Evolutionary conservation across 129 eudicot genomes (phyloP), one percentile per base, ranked within the genome.

Genomic region (Saussurea involucrata): DNA sequence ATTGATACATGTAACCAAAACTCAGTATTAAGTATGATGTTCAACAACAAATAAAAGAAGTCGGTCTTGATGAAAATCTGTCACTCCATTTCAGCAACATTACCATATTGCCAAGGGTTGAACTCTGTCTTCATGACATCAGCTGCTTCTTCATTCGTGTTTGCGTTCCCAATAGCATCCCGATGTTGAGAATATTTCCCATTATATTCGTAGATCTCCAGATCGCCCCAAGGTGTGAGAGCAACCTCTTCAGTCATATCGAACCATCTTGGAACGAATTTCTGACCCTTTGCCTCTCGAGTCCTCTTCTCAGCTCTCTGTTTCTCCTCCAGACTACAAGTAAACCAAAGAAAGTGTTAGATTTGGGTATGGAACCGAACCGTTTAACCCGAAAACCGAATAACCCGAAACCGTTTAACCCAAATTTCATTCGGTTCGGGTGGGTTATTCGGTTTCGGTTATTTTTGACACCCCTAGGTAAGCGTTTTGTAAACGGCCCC

Each of bases 161-260:
- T 75, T 27, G 86, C 71, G 57, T 69, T 68, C 20, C 88, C 97
- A 7, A 83, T 24, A 18, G 85, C 77, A 28, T 86, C 88, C 24
- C 98, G 79, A 42, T 89, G 93, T 61, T 92, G 84, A 10, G 78
- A 20, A 73, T 95, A 95, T 67, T 92, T 95, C 20, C 94, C 97
- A 24, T 95, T 95, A 77, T 69, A 91, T 25, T 83, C 84, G 1
- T 88, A 95, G 17, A 95, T 81, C 77, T 95, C 97, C 89, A 95
- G 64, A 22, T 95, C 98, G 27, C 97, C 98, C 98, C 98, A 95
- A 20, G 98, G 98, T 27, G 98, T 95, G 32, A 89, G 77, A 22
- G 88, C 80, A 27, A 84, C 71, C 73, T 95, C 98, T 68, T 82
- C 87, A 1, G 96, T 78, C 53, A 46, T 32, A 63, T 95, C 94